phyloP scores from a whole-genome alignment of 2,329 filamentous ascomycete species.

The Colletotrichum simmondsii region DNA sequence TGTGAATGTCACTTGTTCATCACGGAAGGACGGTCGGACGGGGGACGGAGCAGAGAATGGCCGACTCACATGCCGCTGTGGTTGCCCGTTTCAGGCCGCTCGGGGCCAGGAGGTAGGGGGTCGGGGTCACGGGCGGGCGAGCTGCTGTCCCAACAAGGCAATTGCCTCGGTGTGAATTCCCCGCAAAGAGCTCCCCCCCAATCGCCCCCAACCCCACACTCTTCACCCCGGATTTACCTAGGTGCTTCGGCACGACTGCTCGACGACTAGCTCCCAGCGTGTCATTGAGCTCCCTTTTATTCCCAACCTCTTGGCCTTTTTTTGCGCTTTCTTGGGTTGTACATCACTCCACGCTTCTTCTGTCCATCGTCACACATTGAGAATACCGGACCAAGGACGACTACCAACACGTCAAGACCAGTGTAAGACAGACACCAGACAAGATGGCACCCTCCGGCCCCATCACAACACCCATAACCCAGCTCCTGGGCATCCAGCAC shows the following conservation, averaged over 20 bases:
- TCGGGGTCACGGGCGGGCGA: constrained; percentile 31
- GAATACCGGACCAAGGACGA: too few relatives aligned
- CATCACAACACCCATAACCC: constrained; percentile 81
- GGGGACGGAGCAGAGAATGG: neutral
- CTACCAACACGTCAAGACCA: too few relatives aligned
- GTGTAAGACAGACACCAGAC: neutral
- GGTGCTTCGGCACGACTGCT: constrained; percentile 38
- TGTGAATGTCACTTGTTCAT: too few relatives aligned
- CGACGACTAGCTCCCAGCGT: neutral
- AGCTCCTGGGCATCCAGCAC: constrained; percentile 84
- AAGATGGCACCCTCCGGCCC: constrained; percentile 58
- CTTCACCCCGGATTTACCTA: constrained; percentile 33
- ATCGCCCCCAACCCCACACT: constrained; percentile 24
- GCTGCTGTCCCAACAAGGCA: constrained; percentile 45
- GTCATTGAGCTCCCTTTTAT: neutral
- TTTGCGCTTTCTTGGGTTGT: neutral
- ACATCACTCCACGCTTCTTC: neutral
- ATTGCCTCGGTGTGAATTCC: constrained; percentile 46
- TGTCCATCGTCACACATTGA: neutral
- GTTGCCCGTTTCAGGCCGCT: constrained; percentile 19
- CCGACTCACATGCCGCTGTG: constrained; percentile 20
- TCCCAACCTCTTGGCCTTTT: neutral
- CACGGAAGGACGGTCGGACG: too few relatives aligned
- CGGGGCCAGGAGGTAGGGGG: neutral
- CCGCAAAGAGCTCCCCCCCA: constrained; percentile 39